Percentiles rank a stretch among this genome's conserved stretches.
phyloP scores from a whole-genome alignment of 2,329 filamentous ascomycete species.

The Neopestalotiopsis sp. region DNA sequence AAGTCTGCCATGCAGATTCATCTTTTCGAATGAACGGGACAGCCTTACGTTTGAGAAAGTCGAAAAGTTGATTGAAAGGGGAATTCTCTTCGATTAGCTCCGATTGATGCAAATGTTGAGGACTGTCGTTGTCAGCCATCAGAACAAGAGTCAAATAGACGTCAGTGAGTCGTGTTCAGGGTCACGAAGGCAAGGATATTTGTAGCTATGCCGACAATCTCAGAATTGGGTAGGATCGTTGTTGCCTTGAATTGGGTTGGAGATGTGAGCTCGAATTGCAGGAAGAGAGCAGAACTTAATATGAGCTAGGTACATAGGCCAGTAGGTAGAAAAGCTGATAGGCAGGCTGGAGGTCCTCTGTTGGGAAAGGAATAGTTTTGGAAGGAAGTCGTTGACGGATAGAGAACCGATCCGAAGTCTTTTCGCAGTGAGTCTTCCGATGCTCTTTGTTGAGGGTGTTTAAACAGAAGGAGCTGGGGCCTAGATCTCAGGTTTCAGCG shows the following conservation, averaged over 20 bases:
- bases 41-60: conserved; percentile 2
- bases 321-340: too few relatives aligned
- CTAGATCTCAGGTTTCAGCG: too few relatives aligned
- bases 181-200: neutral
- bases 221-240: neutral
- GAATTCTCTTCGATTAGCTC: too few relatives aligned
- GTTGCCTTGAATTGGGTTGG: neutral
- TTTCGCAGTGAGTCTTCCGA: too few relatives aligned
- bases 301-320: too few relatives aligned
- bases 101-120: neutral
- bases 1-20: conserved; percentile 2
- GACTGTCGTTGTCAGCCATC: neutral
- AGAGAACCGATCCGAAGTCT: too few relatives aligned
- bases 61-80: conserved; percentile 36
- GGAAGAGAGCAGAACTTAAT: neutral
- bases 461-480: too few relatives aligned
- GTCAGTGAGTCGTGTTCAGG: neutral
- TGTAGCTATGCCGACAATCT: neutral
- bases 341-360: too few relatives aligned
- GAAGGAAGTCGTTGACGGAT: too few relatives aligned
- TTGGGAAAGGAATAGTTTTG: too few relatives aligned
- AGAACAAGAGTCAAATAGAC: neutral
- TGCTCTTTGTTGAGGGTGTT: too few relatives aligned
- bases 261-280: neutral
- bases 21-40: neutral